phyloP scores from a whole-genome alignment of 2,329 filamentous ascomycete genomes.

The Aureobasidium sp. region DNA sequence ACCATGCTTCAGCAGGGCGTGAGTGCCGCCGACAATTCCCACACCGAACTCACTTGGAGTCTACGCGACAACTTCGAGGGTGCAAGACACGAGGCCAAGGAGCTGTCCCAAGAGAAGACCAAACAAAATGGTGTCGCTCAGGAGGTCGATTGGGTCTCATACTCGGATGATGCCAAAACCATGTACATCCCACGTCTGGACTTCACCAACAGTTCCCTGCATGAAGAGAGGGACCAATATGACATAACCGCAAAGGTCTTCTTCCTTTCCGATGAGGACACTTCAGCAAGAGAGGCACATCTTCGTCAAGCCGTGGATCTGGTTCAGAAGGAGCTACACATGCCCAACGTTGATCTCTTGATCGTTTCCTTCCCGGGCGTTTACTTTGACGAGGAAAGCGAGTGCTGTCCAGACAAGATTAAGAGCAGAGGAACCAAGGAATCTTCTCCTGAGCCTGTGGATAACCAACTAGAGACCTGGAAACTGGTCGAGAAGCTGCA shows the following conservation, averaged over 20 bases:
- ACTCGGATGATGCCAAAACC: conserved; percentile 42
- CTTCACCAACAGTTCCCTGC: conserved; percentile 62
- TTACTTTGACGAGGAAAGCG: conserved; percentile 87
- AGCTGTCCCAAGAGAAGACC: conserved; percentile 17
- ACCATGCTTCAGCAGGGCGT: conserved; percentile 71
- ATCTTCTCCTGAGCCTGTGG: conserved; percentile 50
- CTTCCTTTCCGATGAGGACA: conserved; percentile 60
- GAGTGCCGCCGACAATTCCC: conserved; percentile 63
- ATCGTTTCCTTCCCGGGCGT: conserved; percentile 91
- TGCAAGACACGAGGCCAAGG: conserved; percentile 13
- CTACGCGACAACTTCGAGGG: conserved; percentile 69
- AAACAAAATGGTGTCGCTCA: neutral
- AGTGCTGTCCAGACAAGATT: conserved; percentile 60
- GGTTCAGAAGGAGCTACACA: conserved; percentile 71
- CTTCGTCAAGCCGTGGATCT: conserved; percentile 71
- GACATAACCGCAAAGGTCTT: conserved; percentile 96
- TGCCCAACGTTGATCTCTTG: conserved; percentile 72
- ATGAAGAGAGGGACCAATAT: conserved; percentile 77
- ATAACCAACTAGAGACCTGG: conserved; percentile 61
- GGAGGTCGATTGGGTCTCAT: conserved; percentile 56
- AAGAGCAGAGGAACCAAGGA: conserved; percentile 32
- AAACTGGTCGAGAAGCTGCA: conserved; percentile 65
- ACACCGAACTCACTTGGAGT: conserved; percentile 84
- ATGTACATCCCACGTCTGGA: conserved; percentile 73
- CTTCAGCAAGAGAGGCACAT: conserved; percentile 53